Evolutionary conservation across 2,329 filamentous ascomycete species (phyloP).

Genomic region (Ophiostoma triangulosporum): DNA sequence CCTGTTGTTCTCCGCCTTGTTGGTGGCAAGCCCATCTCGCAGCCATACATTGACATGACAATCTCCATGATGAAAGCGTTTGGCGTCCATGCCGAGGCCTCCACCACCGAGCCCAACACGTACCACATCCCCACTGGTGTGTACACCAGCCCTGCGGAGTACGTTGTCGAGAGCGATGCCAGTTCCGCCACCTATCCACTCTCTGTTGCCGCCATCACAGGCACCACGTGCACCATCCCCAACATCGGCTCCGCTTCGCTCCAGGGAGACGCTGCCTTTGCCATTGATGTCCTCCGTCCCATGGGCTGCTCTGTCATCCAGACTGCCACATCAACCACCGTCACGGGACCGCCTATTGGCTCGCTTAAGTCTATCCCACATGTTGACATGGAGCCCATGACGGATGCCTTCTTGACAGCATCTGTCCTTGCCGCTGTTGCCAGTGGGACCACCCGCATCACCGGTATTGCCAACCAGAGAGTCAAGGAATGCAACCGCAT

Average conservation of each 20-base stretch:
- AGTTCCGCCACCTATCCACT: slow-evolving; percentile 95
- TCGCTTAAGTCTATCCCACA: slow-evolving; percentile 61
- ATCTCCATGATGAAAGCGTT: slow-evolving; percentile 95
- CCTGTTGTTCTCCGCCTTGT: slow-evolving; percentile 82
- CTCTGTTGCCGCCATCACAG: slow-evolving; percentile 86
- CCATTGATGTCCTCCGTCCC: slow-evolving; percentile 72
- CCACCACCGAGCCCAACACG: slow-evolving; percentile 67
- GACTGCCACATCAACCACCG: slow-evolving; percentile 73
- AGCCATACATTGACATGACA: slow-evolving; percentile 97
- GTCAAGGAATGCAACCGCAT: slow-evolving; percentile 99
- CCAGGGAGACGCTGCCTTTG: slow-evolving; percentile 90
- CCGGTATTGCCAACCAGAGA: slow-evolving; percentile 91
- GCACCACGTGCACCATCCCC: slow-evolving; percentile 87
- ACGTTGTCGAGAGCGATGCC: slow-evolving; percentile 90
- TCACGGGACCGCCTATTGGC: slow-evolving; percentile 72
- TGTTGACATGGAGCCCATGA: slow-evolving; percentile 99
- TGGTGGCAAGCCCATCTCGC: slow-evolving; percentile 94
- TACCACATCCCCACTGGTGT: slow-evolving; percentile 81
- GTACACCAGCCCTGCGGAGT: slow-evolving; percentile 75
- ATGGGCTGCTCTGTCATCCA: slow-evolving; percentile 93
- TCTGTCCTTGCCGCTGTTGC: slow-evolving; percentile 87
- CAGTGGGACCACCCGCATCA: slow-evolving; percentile 69
- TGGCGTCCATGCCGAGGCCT: slow-evolving; percentile 67
- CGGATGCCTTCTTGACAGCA: slow-evolving; percentile 91
- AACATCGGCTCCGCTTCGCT: slow-evolving; percentile 89